Percentiles rank a stretch among this genome's conserved stretches.
Conservation (phyloP, 2,329 filamentous ascomycete genomes). For the Pseudogymnoascus sp. region DNA sequence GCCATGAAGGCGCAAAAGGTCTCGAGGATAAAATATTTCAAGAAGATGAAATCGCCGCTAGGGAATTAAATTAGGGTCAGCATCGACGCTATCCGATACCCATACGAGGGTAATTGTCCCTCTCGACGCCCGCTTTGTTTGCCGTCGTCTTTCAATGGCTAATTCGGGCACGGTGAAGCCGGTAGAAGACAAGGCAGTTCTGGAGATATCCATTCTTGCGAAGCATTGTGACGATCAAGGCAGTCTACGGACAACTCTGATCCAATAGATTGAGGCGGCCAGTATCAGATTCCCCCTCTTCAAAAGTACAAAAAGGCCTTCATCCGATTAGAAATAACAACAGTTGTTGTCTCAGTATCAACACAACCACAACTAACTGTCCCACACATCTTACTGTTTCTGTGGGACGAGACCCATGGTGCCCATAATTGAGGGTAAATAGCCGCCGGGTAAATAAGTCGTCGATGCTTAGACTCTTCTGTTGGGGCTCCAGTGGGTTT, state of each 20-base stretch:
- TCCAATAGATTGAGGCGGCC: not conserved
- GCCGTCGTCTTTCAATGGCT: not conserved
- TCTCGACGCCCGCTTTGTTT: not conserved
- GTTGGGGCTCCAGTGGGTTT: not conserved
- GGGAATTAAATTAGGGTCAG: not conserved
- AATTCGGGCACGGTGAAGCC: not conserved
- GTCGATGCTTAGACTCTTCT: not conserved
- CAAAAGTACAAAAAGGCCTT: not conserved
- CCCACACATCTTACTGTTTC: not conserved
- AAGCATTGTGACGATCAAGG: not conserved
- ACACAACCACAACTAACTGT: not conserved
- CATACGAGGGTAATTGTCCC: not conserved
- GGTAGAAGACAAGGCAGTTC: not conserved
- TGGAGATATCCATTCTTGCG: not conserved
- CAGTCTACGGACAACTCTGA: not conserved
- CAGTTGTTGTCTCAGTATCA: not conserved
- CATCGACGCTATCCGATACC: not conserved
- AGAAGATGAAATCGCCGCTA: not conserved
- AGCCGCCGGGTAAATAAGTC: constrained; percentile 8
- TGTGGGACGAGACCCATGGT: constrained; percentile 1
- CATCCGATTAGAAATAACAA: constrained; percentile 2
- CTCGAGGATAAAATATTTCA: not conserved
- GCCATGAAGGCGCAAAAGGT: not conserved
- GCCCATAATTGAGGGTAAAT: not conserved
- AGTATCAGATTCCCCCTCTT: not conserved